Evolutionary conservation across 1,284 basidiomycete genomes (phyloP).

Genomic region (Cystobasidium slooffiae): DNA sequence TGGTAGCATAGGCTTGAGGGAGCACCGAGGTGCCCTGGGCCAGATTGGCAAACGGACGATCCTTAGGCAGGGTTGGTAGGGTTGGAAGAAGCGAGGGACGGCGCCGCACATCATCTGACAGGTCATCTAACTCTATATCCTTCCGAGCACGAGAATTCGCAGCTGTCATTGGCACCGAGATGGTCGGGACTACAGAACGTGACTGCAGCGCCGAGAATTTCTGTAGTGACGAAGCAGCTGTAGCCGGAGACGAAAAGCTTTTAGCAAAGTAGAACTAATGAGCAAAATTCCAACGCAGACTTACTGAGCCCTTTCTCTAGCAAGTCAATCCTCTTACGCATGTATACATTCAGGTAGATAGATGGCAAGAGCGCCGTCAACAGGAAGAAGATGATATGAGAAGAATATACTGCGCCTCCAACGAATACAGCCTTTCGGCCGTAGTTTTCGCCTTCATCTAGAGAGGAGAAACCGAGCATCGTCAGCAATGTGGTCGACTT

Average conservation of each 20-base stretch:
- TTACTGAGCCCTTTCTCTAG: background rate
- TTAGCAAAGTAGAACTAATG: too few species aligned
- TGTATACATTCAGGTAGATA: slow-evolving; percentile 7
- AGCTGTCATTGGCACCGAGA: background rate
- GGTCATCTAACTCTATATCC: background rate
- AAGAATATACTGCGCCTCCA: background rate
- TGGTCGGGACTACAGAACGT: background rate
- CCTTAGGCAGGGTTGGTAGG: background rate
- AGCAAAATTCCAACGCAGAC: too few species aligned
- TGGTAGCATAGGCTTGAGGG: background rate
- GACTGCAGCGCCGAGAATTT: background rate
- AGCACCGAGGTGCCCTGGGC: background rate
- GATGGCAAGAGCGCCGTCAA: background rate
- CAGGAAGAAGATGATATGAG: slow-evolving; percentile 2
- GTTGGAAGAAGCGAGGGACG: background rate
- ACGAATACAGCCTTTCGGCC: too few species aligned
- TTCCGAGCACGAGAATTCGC: too few species aligned
- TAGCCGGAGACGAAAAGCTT: too few species aligned
- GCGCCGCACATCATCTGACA: background rate
- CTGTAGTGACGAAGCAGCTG: too few species aligned
- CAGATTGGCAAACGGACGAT: slow-evolving; percentile 22
- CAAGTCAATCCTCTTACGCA: slow-evolving; percentile 5
- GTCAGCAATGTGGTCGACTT: too few species aligned
- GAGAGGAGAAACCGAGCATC: background rate
- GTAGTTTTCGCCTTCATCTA: background rate